Evolutionary conservation across 768 basidiomycete species (phyloP).

Genomic region (Obba rivulosa): DNA sequence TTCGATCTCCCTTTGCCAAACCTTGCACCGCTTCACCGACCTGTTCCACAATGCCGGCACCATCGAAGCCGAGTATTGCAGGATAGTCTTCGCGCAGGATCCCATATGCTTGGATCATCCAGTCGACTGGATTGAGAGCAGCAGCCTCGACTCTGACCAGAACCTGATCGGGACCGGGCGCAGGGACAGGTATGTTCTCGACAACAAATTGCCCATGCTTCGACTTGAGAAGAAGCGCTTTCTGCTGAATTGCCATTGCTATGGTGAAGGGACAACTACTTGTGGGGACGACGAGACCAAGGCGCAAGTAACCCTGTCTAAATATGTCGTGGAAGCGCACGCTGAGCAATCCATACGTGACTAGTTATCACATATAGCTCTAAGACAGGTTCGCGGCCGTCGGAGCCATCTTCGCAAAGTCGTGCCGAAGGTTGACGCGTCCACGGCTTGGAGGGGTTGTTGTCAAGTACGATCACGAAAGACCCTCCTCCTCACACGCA

Average conservation of each 20-base stretch:
- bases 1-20: conserved; percentile 26
- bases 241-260: conserved; percentile 6
- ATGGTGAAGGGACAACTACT: neutral
- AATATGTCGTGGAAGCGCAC: too few relatives aligned
- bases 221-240: conserved; percentile 7
- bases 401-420: too few relatives aligned
- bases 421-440: too few relatives aligned
- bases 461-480: too few relatives aligned
- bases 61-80: conserved; percentile 24
- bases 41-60: conserved; percentile 25
- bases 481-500: too few relatives aligned
- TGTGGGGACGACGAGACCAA: too few relatives aligned
- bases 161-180: conserved; percentile 24
- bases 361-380: too few relatives aligned
- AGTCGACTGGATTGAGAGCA: conserved; percentile 30
- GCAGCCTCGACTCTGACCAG: conserved; percentile 24
- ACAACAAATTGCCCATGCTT: conserved; percentile 8
- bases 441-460: too few relatives aligned
- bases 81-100: conserved; percentile 21
- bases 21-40: conserved; percentile 21
- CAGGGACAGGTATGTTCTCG: conserved; percentile 10
- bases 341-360: too few relatives aligned
- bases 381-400: too few relatives aligned
- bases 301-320: too few relatives aligned
- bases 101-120: conserved; percentile 24